These are phyloP conservation scores for Elsinoe ampelina DNA, from an alignment of 2,329 filamentous ascomycete species.

Conservation along the genomic window DNA sequence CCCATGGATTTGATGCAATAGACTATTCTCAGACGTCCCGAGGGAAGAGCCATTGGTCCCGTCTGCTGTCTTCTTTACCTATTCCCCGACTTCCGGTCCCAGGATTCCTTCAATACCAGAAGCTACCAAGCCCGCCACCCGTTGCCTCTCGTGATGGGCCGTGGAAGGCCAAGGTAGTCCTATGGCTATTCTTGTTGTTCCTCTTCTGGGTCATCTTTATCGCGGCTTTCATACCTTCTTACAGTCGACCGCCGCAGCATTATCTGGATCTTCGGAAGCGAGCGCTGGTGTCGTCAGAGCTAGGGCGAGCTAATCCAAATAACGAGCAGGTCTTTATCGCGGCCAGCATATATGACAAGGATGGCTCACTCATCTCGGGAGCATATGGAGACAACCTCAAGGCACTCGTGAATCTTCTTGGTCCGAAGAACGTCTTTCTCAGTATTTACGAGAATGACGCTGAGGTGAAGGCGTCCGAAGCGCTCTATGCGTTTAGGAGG, in stretches of 20 bases:
- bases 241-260: slow-evolving; percentile 45
- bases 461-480: slow-evolving; percentile 42
- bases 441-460: slow-evolving; percentile 68
- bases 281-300: slow-evolving; percentile 21
- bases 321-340: slow-evolving; percentile 66
- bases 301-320: slow-evolving; percentile 41
- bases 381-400: slow-evolving; percentile 55
- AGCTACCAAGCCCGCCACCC: background rate
- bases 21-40: background rate
- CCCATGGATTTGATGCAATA: slow-evolving; percentile 11
- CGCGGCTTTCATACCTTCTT: slow-evolving; percentile 46
- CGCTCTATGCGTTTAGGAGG: slow-evolving; percentile 44
- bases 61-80: background rate
- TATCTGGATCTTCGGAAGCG: slow-evolving; percentile 37
- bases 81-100: slow-evolving; percentile 1
- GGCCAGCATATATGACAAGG: slow-evolving; percentile 58
- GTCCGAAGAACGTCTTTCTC: slow-evolving; percentile 58
- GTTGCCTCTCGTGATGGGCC: background rate
- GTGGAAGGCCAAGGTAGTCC: background rate
- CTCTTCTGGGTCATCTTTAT: slow-evolving; percentile 24
- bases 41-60: background rate
- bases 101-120: slow-evolving; percentile 5
- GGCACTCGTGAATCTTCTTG: slow-evolving; percentile 55
- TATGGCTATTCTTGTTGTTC: slow-evolving; percentile 4
- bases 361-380: slow-evolving; percentile 51